Conservation (phyloP, 306 rosid genomes). For the Leucaena leucocephala region DNA sequence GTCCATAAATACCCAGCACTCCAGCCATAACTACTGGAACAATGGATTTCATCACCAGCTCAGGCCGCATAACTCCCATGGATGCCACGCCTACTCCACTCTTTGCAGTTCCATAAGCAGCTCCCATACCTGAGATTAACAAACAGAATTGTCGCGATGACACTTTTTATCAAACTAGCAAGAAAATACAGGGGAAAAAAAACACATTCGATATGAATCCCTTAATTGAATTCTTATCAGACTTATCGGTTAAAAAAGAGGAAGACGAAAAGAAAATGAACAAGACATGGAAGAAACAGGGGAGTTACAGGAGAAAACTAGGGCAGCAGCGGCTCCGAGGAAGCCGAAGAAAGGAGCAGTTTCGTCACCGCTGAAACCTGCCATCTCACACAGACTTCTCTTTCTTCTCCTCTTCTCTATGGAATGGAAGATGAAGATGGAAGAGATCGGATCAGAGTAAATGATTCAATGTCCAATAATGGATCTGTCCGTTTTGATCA, state of each 20-base stretch:
- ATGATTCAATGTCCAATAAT: not conserved
- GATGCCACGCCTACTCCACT: constrained; percentile 86
- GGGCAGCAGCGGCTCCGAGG: constrained; percentile 65
- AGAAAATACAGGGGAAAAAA: not conserved
- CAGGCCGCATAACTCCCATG: constrained; percentile 85
- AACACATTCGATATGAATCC: not conserved
- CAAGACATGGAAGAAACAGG: constrained; percentile 2
- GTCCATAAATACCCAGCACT: constrained; percentile 73
- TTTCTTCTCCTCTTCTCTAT: not conserved
- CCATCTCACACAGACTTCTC: constrained; percentile 27
- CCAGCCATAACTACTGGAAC: constrained; percentile 92
- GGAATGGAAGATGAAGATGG: constrained; percentile 2
- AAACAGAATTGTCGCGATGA: not conserved
- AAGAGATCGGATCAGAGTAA: not conserved
- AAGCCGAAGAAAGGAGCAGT: constrained; percentile 74
- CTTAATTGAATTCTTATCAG: not conserved
- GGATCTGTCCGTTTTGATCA: not conserved
- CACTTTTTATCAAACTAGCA: not conserved
- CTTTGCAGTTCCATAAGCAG: constrained; percentile 83
- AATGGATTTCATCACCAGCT: constrained; percentile 86
- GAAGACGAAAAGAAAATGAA: not conserved
- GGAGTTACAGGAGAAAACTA: constrained; percentile 62
- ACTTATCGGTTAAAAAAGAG: not conserved
- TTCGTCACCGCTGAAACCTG: constrained; percentile 61
- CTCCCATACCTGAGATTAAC: constrained; percentile 70